These are phyloP conservation scores for Myxozyma neotropica DNA, from an alignment of 805 yeast genomes.

Conservation along the genomic window DNA sequence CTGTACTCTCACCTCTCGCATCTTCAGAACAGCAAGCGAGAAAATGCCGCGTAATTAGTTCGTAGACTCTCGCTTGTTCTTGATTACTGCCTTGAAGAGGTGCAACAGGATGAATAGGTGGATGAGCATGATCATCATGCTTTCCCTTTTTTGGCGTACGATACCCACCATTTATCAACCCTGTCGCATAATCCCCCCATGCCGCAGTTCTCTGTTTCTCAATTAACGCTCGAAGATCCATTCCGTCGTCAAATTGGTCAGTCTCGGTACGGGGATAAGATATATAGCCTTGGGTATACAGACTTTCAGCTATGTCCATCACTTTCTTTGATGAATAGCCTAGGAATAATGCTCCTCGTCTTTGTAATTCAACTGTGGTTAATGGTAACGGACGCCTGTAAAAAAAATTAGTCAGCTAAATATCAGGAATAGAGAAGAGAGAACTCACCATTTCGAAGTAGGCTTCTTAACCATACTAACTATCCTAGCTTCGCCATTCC, in stretches of 20 bases:
- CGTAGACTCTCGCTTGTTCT: conserved; percentile 74
- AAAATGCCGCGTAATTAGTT: conserved; percentile 81
- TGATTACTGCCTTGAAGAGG: conserved; percentile 22
- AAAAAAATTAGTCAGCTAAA: neutral
- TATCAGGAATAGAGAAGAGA: neutral
- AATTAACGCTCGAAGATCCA: conserved; percentile 68
- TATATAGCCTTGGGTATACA: conserved; percentile 81
- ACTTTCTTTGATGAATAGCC: conserved; percentile 80
- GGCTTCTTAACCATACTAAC: conserved; percentile 58
- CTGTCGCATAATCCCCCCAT: conserved; percentile 76
- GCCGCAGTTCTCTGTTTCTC: conserved; percentile 57
- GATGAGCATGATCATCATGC: conserved; percentile 94
- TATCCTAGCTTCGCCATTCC: conserved; percentile 58
- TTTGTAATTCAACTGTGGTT: conserved; percentile 92
- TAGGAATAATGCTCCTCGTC: conserved; percentile 73
- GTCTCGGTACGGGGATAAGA: conserved; percentile 99
- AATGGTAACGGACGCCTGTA: conserved; percentile 75
- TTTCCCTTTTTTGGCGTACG: conserved; percentile 75
- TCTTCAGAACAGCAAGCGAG: conserved; percentile 90
- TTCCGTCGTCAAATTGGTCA: conserved; percentile 73
- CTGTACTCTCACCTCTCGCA: conserved; percentile 74
- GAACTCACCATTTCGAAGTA: conserved; percentile 57
- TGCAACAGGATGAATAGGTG: conserved; percentile 90
- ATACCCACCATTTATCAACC: conserved; percentile 49
- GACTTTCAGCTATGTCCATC: conserved; percentile 73